These are phyloP conservation scores for Chionographis japonica DNA, from an alignment of 106 monocot genomes.

Conservation along the genomic window DNA sequence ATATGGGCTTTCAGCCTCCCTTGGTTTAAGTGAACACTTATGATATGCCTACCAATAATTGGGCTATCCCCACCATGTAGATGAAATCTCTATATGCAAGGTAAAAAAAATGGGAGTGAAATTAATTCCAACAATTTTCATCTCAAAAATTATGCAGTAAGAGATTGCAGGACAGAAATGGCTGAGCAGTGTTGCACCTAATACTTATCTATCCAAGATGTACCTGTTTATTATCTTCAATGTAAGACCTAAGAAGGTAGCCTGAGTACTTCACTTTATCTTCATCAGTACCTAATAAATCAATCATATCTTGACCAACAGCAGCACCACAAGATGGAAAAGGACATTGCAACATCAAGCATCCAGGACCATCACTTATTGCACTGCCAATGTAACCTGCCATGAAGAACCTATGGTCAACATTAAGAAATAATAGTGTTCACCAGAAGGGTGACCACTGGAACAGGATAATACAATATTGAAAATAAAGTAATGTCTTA, in stretches of 20 bases:
- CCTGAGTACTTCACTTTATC: constrained; percentile 83
- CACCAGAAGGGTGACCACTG: background rate
- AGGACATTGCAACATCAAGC: constrained; percentile 84
- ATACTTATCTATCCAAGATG: background rate
- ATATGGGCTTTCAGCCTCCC: too few relatives aligned
- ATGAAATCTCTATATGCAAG: too few relatives aligned
- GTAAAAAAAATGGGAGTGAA: too few relatives aligned
- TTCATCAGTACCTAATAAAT: constrained; percentile 45
- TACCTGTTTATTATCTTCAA: constrained; percentile 93
- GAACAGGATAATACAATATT: too few relatives aligned
- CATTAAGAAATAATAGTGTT: background rate
- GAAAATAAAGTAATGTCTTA: too few relatives aligned
- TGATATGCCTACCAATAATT: too few relatives aligned
- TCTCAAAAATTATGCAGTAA: too few relatives aligned
- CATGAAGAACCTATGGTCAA: constrained; percentile 1
- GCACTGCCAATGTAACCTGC: constrained; percentile 81
- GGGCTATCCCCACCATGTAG: too few relatives aligned
- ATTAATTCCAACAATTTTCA: too few relatives aligned
- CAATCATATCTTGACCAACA: constrained; percentile 80
- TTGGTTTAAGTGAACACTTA: too few relatives aligned
- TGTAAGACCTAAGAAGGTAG: constrained; percentile 80
- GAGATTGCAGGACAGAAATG: too few relatives aligned
- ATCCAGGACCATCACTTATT: constrained; percentile 89
- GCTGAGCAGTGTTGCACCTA: too few relatives aligned
- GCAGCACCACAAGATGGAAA: constrained; percentile 89